phyloP scores from a whole-genome alignment of 2,329 filamentous ascomycete genomes.

The Metarhizium robertsii region DNA sequence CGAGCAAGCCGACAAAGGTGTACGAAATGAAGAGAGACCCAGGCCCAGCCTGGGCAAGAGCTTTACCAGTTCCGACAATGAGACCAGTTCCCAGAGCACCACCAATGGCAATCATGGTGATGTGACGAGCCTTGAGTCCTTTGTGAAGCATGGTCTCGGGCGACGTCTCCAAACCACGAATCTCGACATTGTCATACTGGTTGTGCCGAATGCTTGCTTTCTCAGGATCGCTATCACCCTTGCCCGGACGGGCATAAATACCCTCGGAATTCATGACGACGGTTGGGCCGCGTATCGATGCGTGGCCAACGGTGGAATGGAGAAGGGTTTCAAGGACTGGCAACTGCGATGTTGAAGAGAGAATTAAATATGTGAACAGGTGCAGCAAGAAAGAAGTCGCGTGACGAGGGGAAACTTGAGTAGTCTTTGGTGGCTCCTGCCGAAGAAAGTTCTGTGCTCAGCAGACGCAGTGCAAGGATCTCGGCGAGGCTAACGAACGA shows the following conservation, averaged over 20 bases:
- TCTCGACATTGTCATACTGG: slow-evolving; percentile 19
- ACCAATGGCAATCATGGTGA: slow-evolving; percentile 59
- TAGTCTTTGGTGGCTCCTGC: neutral
- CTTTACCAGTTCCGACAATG: slow-evolving; percentile 58
- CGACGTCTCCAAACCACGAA: slow-evolving; percentile 40
- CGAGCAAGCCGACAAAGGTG: slow-evolving; percentile 58
- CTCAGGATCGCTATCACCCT: slow-evolving; percentile 10
- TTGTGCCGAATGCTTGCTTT: slow-evolving; percentile 8
- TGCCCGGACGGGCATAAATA: slow-evolving; percentile 10
- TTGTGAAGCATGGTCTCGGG: slow-evolving; percentile 38
- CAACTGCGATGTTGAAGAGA: too few relatives aligned
- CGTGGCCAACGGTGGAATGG: neutral
- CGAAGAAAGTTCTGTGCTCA: neutral
- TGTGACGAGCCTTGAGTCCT: slow-evolving; percentile 45
- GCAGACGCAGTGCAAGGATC: neutral
- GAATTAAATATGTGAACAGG: neutral
- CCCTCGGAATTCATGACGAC: slow-evolving; percentile 7
- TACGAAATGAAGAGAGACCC: slow-evolving; percentile 65
- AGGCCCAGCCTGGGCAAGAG: slow-evolving; percentile 45
- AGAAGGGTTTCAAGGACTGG: too few relatives aligned
- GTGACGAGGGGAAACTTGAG: neutral
- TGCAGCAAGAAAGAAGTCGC: neutral
- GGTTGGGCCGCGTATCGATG: neutral
- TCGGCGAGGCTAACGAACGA: neutral
- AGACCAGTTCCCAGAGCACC: slow-evolving; percentile 67